Percentiles rank a stretch among this genome's conserved stretches.
These are phyloP conservation scores for Amaranthus tricolor DNA, from an alignment of 179 eudicot genomes.

Conservation along the genomic window DNA sequence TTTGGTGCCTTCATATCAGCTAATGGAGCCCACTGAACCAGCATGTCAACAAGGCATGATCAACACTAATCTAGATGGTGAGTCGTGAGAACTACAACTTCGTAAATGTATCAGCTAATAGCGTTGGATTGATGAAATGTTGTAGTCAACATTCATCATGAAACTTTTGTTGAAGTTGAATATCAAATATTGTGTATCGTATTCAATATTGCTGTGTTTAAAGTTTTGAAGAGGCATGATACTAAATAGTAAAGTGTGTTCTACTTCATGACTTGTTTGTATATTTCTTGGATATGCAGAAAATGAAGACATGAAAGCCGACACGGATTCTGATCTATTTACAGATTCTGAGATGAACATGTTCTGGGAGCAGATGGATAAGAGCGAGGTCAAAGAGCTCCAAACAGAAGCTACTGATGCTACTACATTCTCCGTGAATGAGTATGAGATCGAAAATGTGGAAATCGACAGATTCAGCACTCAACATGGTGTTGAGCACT, in stretches of 20 bases:
- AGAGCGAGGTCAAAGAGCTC: neutral
- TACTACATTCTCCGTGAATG: neutral
- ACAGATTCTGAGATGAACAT: conserved; percentile 11
- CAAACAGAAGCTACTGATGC: neutral
- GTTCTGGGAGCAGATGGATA: conserved; percentile 5
- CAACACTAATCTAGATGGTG: neutral
- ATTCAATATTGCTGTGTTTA: no score
- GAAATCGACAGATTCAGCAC: neutral
- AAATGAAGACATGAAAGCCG: conserved; percentile 5
- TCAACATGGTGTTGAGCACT: neutral
- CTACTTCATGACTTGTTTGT: neutral
- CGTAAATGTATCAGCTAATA: no score
- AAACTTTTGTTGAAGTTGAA: neutral
- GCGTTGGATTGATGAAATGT: neutral
- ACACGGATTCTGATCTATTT: neutral
- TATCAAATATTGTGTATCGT: no score
- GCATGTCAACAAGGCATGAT: neutral
- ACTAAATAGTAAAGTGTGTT: neutral
- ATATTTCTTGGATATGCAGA: conserved; percentile 1
- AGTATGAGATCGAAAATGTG: neutral
- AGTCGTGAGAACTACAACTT: neutral
- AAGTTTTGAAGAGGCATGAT: neutral
- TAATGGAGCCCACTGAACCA: neutral
- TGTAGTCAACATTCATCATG: neutral
- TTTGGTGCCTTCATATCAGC: neutral